Evolutionary conservation across 495 filamentous ascomycete genomes (phyloP), one percentile per base, ranked within the genome.

Genomic region (Aspergillus sparsus): DNA sequence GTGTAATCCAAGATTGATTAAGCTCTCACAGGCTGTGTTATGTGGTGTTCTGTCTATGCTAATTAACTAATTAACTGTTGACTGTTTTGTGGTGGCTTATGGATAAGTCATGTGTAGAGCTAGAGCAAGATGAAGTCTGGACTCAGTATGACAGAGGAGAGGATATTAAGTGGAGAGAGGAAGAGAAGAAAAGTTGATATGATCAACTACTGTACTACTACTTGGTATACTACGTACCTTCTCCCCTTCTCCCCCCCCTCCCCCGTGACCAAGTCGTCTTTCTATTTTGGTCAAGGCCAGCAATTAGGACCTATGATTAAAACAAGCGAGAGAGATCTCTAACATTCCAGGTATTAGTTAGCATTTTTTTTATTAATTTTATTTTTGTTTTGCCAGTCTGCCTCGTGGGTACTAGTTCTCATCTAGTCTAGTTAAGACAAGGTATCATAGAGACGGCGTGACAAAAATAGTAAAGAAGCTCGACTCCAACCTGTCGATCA

Each of bases 401-500:
- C 37, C 37, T 41, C 37, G 37, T 41, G 37, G 37, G 21, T 27
- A 27, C 42, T 46, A 46, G 42, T 46, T 46, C 42, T 13, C 11
- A 46, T 46, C 12, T 8, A 16, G 42, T 46, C 18, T n/a, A 46
- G 42, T 16, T 16, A n/a, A 7, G n/a, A 41, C 37, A 41, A 41
- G n/a, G n/a, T n/a, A 41, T 10, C 37, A 41, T 10, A 10, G 11
- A 46, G 11, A 27, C 1, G 21, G 21, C 21, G 21, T 8, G 15
- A 13, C 42, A 46, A 46, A 46, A 46, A 46, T 46, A 46, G 42
- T 16, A 46, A 12, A 41, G 11, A 27, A 46, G 42, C 42, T 46
- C 13, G 42, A 15, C 42, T 16, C n/a, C 37, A 41, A 41, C 42
- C 15, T 16, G 42, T 46, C 42, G 42, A 46, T 46, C 42, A 46